Evolutionary conservation across 176 grass and related monocot species (phyloP).

Genomic region (Raddia guianensis): DNA sequence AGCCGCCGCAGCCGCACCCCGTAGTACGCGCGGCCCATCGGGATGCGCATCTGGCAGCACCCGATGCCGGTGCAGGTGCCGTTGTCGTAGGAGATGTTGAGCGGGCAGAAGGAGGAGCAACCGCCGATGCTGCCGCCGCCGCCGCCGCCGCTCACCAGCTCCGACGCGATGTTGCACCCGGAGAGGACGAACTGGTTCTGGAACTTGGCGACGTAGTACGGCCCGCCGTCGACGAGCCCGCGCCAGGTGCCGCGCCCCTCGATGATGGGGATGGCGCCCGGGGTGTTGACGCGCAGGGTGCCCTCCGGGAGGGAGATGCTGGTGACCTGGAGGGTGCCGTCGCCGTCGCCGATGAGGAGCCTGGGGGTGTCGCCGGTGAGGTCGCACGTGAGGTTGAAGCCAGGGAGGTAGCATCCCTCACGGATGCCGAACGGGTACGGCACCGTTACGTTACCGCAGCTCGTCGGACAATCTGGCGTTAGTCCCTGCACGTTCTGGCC

Average conservation of each 20-base stretch:
- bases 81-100: no score
- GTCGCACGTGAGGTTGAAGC: background rate
- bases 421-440: conserved; percentile 8
- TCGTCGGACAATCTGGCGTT: background rate
- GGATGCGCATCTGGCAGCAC: background rate
- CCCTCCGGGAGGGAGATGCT: background rate
- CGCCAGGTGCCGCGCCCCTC: background rate
- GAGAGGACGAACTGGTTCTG: no score
- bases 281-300: background rate
- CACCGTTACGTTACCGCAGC: background rate
- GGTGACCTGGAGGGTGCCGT: background rate
- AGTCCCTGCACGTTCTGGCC: no score
- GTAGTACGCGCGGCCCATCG: background rate
- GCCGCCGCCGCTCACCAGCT: no score
- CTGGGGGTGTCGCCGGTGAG: background rate
- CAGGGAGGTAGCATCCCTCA: background rate
- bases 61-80: background rate
- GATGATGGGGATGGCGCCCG: background rate
- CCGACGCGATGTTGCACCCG: no score
- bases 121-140: no score
- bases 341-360: background rate
- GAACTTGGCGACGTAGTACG: no score
- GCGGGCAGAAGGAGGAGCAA: no score
- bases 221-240: no score
- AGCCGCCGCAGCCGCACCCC: background rate